Percentiles rank a stretch among this genome's conserved stretches.
phyloP scores from a whole-genome alignment of 1,139 yeast species.

The Lodderomyces oxycetoniae region DNA sequence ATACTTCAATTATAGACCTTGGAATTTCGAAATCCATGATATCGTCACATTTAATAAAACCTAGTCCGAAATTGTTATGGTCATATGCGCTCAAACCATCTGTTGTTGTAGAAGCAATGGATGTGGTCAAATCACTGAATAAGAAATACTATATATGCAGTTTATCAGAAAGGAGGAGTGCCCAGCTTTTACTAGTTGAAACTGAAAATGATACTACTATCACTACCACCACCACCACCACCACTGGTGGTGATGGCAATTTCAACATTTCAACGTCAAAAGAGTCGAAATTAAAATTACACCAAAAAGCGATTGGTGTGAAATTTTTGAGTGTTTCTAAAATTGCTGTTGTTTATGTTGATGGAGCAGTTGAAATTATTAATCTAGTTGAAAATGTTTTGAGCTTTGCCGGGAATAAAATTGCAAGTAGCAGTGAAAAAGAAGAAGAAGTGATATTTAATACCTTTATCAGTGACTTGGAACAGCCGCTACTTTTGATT shows the following conservation, averaged over 20 bases:
- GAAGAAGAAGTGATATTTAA: slow-evolving; percentile 17
- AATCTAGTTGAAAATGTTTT: slow-evolving; percentile 17
- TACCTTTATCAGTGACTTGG: slow-evolving; percentile 20
- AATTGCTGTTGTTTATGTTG: slow-evolving; percentile 36
- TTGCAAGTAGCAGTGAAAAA: not conserved
- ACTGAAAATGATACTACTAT: slow-evolving; percentile 10
- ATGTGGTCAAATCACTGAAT: slow-evolving; percentile 18
- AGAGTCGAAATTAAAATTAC: slow-evolving; percentile 16
- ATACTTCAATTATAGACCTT: slow-evolving; percentile 35
- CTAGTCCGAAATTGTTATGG: slow-evolving; percentile 78
- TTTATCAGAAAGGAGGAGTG: slow-evolving; percentile 43
- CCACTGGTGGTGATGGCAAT: slow-evolving; percentile 12
- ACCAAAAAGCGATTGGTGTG: slow-evolving; percentile 28
- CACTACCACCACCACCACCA: too few relatives aligned
- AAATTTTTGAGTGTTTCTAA: slow-evolving; percentile 31
- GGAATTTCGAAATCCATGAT: slow-evolving; percentile 78
- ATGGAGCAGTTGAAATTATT: slow-evolving; percentile 40
- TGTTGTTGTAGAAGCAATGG: slow-evolving; percentile 44
- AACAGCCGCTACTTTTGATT: slow-evolving; percentile 22
- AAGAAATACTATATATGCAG: slow-evolving; percentile 37
- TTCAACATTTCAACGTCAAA: slow-evolving; percentile 8
- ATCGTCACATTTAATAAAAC: slow-evolving; percentile 66
- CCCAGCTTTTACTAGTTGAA: slow-evolving; percentile 37
- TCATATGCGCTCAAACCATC: slow-evolving; percentile 67
- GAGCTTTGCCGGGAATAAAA: not conserved